Evolutionary conservation across 495 filamentous ascomycete species (phyloP).

Genomic region (Tuber melanosporum): DNA sequence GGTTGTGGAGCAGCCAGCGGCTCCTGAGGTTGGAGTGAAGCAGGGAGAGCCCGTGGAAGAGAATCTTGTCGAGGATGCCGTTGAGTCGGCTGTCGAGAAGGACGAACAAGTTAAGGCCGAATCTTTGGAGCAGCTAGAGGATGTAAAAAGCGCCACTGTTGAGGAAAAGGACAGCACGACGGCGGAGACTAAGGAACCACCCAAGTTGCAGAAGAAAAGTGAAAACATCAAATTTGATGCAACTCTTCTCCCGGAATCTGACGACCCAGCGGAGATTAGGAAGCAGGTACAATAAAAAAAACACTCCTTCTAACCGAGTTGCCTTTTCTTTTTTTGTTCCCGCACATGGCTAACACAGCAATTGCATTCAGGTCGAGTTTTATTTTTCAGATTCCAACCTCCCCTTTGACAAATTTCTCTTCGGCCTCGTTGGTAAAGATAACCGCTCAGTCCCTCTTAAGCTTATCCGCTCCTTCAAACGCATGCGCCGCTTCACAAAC

Average conservation of each 20-base stretch:
- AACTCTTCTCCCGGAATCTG: conserved; percentile 54
- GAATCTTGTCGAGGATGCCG: not conserved
- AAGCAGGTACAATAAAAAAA: conserved; percentile 55
- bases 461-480: conserved; percentile 74
- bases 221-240: conserved; percentile 57
- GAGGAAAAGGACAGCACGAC: conserved; percentile 13
- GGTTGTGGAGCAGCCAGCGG: conserved; percentile 7
- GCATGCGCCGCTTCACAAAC: conserved; percentile 88
- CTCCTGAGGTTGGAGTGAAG: not conserved
- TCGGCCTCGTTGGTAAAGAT: conserved; percentile 62
- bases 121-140: conserved; percentile 11
- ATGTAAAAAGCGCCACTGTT: not conserved
- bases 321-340: not conserved
- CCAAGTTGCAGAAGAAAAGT: not conserved
- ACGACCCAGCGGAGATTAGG: conserved; percentile 70
- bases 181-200: conserved; percentile 15
- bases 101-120: conserved; percentile 5
- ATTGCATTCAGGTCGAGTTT: conserved; percentile 70
- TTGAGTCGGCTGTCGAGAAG: not conserved
- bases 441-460: conserved; percentile 75
- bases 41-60: not conserved
- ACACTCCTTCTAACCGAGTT: not conserved
- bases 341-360: not conserved
- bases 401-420: conserved; percentile 76
- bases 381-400: conserved; percentile 95